A percentile compares a stretch with the other conserved stretches of the same genome.
phyloP scores from a whole-genome alignment of 306 rosid genomes.

The Psophocarpus tetragonolobus region DNA sequence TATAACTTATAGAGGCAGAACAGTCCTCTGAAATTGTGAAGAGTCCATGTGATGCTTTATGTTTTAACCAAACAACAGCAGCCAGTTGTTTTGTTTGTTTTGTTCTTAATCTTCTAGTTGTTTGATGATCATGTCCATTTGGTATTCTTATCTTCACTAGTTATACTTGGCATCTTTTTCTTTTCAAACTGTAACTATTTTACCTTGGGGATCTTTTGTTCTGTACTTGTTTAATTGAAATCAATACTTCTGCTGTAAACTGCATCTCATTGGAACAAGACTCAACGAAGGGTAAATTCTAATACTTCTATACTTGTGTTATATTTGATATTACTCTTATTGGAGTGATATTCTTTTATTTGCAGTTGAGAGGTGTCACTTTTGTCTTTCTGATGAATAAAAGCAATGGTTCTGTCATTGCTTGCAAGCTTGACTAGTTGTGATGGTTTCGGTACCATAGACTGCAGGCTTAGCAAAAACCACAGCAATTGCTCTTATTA shows the following conservation, averaged over 20 bases:
- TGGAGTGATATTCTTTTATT: slow-evolving; percentile 25
- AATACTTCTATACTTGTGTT: slow-evolving; percentile 13
- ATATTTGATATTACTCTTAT: slow-evolving; percentile 1
- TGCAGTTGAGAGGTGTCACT: slow-evolving; percentile 35
- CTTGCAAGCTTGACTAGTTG: slow-evolving; percentile 34
- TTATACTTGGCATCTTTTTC: background rate
- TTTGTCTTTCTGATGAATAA: slow-evolving; percentile 47
- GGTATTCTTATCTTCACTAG: background rate
- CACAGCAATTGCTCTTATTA: slow-evolving; percentile 27
- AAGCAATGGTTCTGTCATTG: slow-evolving; percentile 22
- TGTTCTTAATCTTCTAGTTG: background rate
- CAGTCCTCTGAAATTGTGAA: background rate
- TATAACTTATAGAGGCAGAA: background rate
- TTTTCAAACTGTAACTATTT: background rate
- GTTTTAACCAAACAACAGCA: background rate
- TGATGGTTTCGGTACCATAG: slow-evolving; percentile 51
- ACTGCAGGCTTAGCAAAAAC: slow-evolving; percentile 31
- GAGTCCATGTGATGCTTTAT: background rate
- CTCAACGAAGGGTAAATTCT: background rate
- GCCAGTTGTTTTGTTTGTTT: background rate
- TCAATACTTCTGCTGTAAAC: background rate
- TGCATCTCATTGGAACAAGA: background rate
- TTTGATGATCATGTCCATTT: background rate
- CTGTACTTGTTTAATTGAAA: background rate
- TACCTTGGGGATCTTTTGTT: background rate